Conservation (phyloP, 129 eudicot species). For the Arctium lappa region DNA sequence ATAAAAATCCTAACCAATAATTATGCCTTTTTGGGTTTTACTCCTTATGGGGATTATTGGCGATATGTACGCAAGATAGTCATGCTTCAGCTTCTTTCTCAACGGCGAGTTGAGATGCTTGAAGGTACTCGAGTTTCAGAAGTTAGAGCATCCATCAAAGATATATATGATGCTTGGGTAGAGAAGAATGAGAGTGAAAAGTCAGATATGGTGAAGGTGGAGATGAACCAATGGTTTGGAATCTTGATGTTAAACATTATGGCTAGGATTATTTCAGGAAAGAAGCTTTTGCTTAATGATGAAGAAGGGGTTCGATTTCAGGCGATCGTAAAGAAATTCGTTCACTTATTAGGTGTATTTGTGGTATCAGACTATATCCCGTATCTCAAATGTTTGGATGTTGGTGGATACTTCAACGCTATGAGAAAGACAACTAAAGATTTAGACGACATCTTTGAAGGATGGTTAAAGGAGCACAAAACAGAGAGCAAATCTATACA, state of each 20-base stretch:
- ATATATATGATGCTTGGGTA: not conserved
- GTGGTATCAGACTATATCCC: slow-evolving; percentile 27
- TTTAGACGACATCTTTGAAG: slow-evolving; percentile 16
- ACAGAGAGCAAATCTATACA: not conserved
- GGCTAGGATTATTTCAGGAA: not conserved
- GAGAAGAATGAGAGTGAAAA: not conserved
- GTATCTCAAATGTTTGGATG: slow-evolving; percentile 21
- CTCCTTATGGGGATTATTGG: slow-evolving; percentile 22
- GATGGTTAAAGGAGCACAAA: slow-evolving; percentile 28
- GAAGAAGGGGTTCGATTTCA: not conserved
- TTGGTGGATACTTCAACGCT: slow-evolving; percentile 14
- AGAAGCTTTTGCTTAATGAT: not conserved
- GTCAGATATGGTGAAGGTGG: not conserved
- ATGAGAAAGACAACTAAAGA: slow-evolving; percentile 19
- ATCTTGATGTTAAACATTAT: not conserved
- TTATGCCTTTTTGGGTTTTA: slow-evolving; percentile 20
- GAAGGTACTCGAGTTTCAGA: slow-evolving; percentile 2
- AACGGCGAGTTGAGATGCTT: slow-evolving; percentile 14
- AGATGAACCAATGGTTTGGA: slow-evolving; percentile 4
- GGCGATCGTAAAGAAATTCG: not conserved
- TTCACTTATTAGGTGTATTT: slow-evolving; percentile 17
- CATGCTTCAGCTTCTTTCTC: slow-evolving; percentile 23
- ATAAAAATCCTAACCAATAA: slow-evolving; percentile 15
- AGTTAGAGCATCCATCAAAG: not conserved
- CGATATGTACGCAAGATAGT: slow-evolving; percentile 15